Percentiles rank a stretch among this genome's conserved stretches.
These are phyloP conservation scores for Globisporangium okanoganense DNA, from an alignment of 352 stramenopile species.

Conservation along the genomic window DNA sequence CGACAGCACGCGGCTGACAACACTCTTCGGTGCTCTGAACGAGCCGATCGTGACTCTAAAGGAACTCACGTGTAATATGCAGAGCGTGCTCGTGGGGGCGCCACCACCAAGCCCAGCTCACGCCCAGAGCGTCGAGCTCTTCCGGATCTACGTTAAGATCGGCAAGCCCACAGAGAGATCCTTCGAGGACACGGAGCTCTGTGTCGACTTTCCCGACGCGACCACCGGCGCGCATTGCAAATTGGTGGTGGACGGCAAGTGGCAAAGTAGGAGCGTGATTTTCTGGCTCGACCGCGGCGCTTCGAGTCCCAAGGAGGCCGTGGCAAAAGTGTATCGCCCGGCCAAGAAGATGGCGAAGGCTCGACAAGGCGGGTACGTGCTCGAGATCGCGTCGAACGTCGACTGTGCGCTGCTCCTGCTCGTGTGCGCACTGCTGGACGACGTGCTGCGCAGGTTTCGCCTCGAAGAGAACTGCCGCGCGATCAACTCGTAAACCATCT, in stretches of 20 bases:
- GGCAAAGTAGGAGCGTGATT: not conserved
- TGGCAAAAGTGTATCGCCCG: not conserved
- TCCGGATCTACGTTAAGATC: conserved; percentile 3
- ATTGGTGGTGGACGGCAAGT: conserved; percentile 4
- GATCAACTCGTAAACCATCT: not conserved
- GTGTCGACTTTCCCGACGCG: not conserved
- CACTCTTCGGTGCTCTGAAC: not conserved
- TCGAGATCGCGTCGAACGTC: not conserved
- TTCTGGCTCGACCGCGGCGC: not conserved
- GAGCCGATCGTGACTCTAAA: not conserved
- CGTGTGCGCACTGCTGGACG: not conserved
- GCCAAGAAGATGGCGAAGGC: not conserved
- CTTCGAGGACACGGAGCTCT: not conserved
- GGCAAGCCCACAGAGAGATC: not conserved
- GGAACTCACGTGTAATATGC: not conserved
- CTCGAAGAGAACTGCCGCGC: not conserved
- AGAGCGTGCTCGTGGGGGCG: not conserved
- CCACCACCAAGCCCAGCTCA: not conserved
- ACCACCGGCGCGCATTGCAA: not conserved
- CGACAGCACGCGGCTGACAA: not conserved
- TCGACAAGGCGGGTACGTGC: not conserved
- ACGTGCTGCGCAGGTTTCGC: not conserved
- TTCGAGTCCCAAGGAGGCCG: not conserved
- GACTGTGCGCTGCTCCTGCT: not conserved
- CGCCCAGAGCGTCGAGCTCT: not conserved